Evolutionary conservation across 176 grass and related monocot species (phyloP).

Genomic region (Aegilops tauschii): DNA sequence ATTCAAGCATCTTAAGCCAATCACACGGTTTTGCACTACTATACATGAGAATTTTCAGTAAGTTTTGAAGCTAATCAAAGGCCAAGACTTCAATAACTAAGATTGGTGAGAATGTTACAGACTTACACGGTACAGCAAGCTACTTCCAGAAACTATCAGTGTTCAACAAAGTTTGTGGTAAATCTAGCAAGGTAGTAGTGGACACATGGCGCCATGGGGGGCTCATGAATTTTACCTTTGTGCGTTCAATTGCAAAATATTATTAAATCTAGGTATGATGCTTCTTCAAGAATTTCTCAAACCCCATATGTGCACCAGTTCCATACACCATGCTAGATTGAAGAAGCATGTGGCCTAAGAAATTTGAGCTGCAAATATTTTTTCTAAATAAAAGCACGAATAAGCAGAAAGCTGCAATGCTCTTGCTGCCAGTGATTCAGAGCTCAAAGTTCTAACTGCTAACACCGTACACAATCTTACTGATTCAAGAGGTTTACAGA

Average conservation of each 20-base stretch:
- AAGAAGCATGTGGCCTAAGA: neutral
- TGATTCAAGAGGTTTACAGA: neutral
- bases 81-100: neutral
- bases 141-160: neutral
- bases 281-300: neutral
- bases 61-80: neutral
- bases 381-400: neutral
- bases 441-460: neutral
- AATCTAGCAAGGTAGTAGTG: neutral
- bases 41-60: neutral
- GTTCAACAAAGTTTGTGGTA: neutral
- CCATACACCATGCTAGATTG: neutral
- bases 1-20: neutral
- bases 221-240: neutral
- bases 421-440: constrained; percentile 10
- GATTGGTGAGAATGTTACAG: neutral
- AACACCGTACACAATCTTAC: neutral
- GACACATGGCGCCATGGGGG: neutral
- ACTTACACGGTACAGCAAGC: neutral
- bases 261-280: neutral
- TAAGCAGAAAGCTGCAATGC: neutral
- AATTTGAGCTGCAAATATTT: neutral
- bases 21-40: neutral
- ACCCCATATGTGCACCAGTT: neutral
- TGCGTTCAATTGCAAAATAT: neutral